Conservation (phyloP, 176 grass and related monocot genomes). For the Eleusine coracana region DNA sequence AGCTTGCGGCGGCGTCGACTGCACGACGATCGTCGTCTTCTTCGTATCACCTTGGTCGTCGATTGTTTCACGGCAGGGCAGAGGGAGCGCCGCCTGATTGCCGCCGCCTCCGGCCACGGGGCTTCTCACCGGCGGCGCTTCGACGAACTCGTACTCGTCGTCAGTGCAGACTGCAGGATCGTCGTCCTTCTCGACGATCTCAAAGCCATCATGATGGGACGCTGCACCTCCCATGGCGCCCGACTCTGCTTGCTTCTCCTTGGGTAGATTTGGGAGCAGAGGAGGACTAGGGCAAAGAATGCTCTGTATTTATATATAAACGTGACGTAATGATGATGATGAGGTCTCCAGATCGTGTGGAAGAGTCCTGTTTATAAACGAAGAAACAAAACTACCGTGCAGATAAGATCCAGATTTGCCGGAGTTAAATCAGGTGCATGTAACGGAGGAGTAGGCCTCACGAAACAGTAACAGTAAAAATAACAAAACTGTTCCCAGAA, state of each 20-base stretch:
- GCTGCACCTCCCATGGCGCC: neutral
- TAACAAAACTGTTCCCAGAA: no score
- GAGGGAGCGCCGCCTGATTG: neutral
- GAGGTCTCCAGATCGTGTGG: no score
- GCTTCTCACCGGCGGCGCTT: neutral
- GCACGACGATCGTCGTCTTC: neutral
- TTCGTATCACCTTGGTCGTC: no score
- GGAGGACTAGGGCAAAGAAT: neutral
- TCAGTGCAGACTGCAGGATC: neutral
- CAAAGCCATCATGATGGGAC: neutral
- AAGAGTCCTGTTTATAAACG: neutral
- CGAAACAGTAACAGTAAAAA: no score
- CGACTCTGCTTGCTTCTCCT: neutral
- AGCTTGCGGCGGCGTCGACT: neutral
- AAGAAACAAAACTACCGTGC: neutral
- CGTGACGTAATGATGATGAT: no score
- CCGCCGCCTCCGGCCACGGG: neutral
- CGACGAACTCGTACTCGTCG: neutral
- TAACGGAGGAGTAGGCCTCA: no score
- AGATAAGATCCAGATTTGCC: neutral
- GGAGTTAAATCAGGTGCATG: neutral
- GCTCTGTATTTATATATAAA: neutral
- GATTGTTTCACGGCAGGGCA: neutral
- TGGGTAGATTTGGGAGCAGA: neutral
- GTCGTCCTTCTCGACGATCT: neutral